Conservation (phyloP, 1,139 yeast genomes). For the Scheffersomyces titani region DNA sequence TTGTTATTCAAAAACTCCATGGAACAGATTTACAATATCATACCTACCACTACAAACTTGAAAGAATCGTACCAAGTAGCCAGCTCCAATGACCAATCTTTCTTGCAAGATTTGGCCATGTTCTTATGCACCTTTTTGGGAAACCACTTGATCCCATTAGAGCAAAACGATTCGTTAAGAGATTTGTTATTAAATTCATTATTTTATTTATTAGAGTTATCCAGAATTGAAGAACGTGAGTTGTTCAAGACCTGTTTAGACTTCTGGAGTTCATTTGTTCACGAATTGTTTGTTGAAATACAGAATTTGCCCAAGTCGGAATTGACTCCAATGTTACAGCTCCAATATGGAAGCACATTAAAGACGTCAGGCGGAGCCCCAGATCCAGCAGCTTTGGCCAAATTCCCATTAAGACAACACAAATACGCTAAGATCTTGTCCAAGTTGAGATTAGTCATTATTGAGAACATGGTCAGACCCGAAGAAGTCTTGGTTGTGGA, state of each 20-base stretch:
- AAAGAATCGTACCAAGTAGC: conserved; percentile 74
- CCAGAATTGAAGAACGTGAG: conserved; percentile 93
- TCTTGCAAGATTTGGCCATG: conserved; percentile 93
- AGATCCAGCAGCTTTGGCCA: conserved; percentile 74
- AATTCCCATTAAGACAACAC: conserved; percentile 84
- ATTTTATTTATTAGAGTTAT: conserved; percentile 77
- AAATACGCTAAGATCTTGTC: conserved; percentile 74
- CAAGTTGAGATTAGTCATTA: conserved; percentile 82
- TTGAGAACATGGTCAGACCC: conserved; percentile 97
- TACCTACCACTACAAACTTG: conserved; percentile 77
- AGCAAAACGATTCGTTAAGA: conserved; percentile 56
- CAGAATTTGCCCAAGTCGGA: conserved; percentile 75
- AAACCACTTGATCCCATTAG: conserved; percentile 75
- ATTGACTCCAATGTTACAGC: conserved; percentile 73
- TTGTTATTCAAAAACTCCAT: conserved; percentile 72
- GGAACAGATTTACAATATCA: conserved; percentile 67
- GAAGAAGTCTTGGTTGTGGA: conserved; percentile 96
- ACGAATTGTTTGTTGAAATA: conserved; percentile 79
- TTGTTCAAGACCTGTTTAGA: conserved; percentile 92
- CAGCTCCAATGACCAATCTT: conserved; percentile 83
- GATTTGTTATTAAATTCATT: conserved; percentile 72
- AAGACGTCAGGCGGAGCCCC: conserved; percentile 77
- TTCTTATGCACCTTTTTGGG: conserved; percentile 82
- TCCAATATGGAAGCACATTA: conserved; percentile 55
- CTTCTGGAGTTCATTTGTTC: conserved; percentile 87